Evolutionary conservation across 1,139 yeast species (phyloP), one percentile per base, ranked within the genome.

Genomic region (Suhomyces terraborum): DNA sequence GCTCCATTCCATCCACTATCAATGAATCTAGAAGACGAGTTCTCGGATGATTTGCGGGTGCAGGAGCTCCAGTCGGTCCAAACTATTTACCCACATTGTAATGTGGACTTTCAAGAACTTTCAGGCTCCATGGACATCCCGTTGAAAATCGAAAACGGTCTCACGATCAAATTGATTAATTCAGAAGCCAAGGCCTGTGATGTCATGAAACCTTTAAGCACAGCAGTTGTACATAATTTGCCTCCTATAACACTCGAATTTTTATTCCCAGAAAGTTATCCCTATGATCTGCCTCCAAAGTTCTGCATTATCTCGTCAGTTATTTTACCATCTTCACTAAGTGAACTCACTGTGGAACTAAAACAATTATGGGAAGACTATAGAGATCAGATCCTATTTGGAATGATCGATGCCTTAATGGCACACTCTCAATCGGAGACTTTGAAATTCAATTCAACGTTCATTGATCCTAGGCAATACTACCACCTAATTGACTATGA

Each of bases 21-120:
- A 7, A 30, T 30, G 32, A 17, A 30, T n/a, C 6, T 17, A 3
- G 37, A 28, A 9, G 26, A 22, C 13, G 33, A 30, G 22, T 41
- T 41, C 24, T 41, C 64, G 1, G 62, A 59, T 4, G 63, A 63
- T 46, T 24, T 43, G 35, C 42, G 55, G 26, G 37, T 42, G 10
- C 73, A 75, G 43, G 84, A 80, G 49, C 54, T 81, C 20, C 72
- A 68, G 37, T 69, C 79, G 2, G 52, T 80, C 25, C 50, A 50
- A 40, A 73, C 75, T 4, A 80, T 80, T 34, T 82, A 67, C 50
- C 82, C 82, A 1, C 79, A 79, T 47, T 54, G 51, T 8, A 32
- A 67, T 3, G 43, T 69, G 4, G 54, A 59, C 32, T 38, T 37
- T 1, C 36, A 27, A 0, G n/a, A 40, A 1, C 44, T 45, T 9